Evolutionary conservation across 768 basidiomycete species (phyloP), one percentile per base, ranked within the genome.

Genomic region (Asterophora parasitica): DNA sequence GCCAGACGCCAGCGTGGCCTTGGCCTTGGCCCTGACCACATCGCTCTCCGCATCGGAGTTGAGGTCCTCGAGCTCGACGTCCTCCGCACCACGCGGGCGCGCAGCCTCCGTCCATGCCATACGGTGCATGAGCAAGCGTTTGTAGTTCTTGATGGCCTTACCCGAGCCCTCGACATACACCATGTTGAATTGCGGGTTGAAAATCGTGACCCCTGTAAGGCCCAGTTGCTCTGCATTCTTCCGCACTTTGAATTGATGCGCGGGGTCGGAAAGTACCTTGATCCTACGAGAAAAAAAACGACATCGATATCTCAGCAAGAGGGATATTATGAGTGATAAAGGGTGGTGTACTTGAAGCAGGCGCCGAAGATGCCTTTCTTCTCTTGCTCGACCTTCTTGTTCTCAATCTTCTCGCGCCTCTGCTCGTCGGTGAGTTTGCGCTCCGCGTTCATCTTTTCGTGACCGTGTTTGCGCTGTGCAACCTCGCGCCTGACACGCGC

Each of bases 51-150:
- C 75, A 16, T 70, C 76, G 0, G 71, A 74, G 3, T 75, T 73
- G 1, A 65, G 74, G 2, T 73, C 71, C 47, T 82, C 81, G 9
- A 86, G 64, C 48, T 83, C 88, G 7, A 83, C 83, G 2, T 87
- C 86, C 52, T 85, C 83, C 4, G 66, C 79, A 17, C 82, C 86
- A 16, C 88, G 75, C 5, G 89, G 84, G 16, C 91, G 78, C 2
- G 93, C 88, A 27, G 85, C 77, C 61, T 95, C 91, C 2, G 92
- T 97, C 96, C 96, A 99, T 23, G 83, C 82, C 23, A 98, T 90
- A 37, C 96, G 89, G 46, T 81, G 66, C 34, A 88, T 54, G 85
- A 99, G 86, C 41, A 99, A 73, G 16, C 84, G 78, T 61, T 85
- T 92, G 69, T 96, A 99, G 54, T 83, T 81, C 58, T 84, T 84